phyloP scores from a whole-genome alignment of 2,329 filamentous ascomycete genomes.

The Trichophyton benhamiae region DNA sequence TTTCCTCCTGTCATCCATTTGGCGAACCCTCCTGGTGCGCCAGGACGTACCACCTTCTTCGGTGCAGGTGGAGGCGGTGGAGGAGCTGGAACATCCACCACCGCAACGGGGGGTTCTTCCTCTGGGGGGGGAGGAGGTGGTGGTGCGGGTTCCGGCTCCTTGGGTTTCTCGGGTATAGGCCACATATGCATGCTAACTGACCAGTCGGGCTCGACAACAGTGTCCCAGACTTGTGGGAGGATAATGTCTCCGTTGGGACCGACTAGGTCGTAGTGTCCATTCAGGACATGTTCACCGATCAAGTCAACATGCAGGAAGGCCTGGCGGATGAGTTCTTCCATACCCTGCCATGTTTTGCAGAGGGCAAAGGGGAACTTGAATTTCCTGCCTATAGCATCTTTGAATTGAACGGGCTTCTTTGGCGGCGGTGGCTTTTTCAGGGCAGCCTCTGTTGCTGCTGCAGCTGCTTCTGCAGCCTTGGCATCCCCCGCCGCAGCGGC shows the following conservation, averaged over 20 bases:
- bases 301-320: constrained; percentile 68
- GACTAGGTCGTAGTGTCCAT: constrained; percentile 68
- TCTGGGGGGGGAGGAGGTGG: constrained; percentile 17
- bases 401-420: constrained; percentile 72
- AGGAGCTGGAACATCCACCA: constrained; percentile 19
- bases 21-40: constrained; percentile 27
- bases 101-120: constrained; percentile 7
- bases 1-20: constrained; percentile 34
- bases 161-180: constrained; percentile 45
- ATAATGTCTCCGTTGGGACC: constrained; percentile 74
- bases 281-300: constrained; percentile 61
- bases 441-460: constrained; percentile 24
- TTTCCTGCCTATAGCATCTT: constrained; percentile 80
- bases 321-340: constrained; percentile 77
- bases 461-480: constrained; percentile 23
- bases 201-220: constrained; percentile 67
- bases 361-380: constrained; percentile 84
- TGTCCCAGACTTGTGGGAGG: constrained; percentile 69
- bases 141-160: constrained; percentile 25
- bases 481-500: constrained; percentile 25
- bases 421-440: constrained; percentile 39
- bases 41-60: constrained; percentile 24
- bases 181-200: constrained; percentile 56
- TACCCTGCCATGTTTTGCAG: constrained; percentile 75
- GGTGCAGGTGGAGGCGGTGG: constrained; percentile 15